Percentiles rank a stretch among this genome's conserved stretches.
Conservation (phyloP, 2,329 filamentous ascomycete genomes). For the Hypoxylon rubiginosum region DNA sequence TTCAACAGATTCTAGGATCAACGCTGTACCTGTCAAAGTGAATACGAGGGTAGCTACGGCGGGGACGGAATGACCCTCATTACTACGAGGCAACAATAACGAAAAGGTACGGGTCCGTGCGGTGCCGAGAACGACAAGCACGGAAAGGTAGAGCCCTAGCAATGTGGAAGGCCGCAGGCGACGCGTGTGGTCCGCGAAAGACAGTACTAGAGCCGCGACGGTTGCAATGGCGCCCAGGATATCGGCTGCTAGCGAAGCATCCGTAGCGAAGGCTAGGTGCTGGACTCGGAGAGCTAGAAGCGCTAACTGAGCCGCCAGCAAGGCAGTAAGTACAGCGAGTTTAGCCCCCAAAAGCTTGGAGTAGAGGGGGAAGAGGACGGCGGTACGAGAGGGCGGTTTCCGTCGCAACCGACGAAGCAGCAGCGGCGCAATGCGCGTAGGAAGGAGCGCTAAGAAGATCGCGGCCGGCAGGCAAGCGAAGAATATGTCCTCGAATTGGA, state of each 20-base stretch:
- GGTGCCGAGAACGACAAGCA: conserved; percentile 35
- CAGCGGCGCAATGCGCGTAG: background rate
- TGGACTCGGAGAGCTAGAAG: conserved; percentile 38
- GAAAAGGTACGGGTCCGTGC: conserved; percentile 41
- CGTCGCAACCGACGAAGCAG: background rate
- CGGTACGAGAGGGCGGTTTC: background rate
- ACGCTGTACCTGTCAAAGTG: conserved; percentile 24
- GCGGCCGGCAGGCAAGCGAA: conserved; percentile 41
- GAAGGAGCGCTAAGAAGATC: conserved; percentile 38
- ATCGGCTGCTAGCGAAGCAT: conserved; percentile 42
- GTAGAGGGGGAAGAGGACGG: conserved; percentile 12
- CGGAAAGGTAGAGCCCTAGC: conserved; percentile 43
- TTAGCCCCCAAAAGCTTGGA: conserved; percentile 9
- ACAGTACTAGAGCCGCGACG: conserved; percentile 30
- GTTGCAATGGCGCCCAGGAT: conserved; percentile 36
- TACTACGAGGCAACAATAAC: conserved; percentile 30
- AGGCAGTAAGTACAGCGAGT: conserved; percentile 5
- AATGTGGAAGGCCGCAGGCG: conserved; percentile 42
- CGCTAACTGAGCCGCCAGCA: conserved; percentile 14
- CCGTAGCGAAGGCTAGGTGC: conserved; percentile 16
- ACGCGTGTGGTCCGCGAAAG: conserved; percentile 39
- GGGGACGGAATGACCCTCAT: conserved; percentile 11
- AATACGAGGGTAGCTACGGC: conserved; percentile 34
- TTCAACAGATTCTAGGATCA: conserved; percentile 41
- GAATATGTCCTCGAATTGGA: conserved; percentile 49